A percentile compares a stretch with the other conserved stretches of the same genome.
These are phyloP conservation scores for Pleurozium schreberi DNA, from an alignment of 225 moss, liverwort and hornwort species.

Conservation along the genomic window DNA sequence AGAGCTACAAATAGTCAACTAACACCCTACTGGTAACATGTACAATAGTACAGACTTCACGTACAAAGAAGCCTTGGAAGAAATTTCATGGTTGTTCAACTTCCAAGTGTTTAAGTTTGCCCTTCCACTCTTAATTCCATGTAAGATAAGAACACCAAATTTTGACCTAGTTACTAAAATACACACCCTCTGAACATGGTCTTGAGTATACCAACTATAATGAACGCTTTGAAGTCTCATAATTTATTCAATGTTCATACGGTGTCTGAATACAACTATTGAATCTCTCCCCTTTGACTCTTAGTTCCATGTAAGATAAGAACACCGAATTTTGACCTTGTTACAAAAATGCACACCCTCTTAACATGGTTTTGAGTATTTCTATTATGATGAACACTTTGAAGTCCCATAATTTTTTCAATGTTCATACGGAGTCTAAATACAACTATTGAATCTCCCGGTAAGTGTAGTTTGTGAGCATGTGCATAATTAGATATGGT, in stretches of 20 bases:
- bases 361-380: background rate
- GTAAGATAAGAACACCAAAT: background rate
- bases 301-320: background rate
- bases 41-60: background rate
- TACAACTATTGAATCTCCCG: background rate
- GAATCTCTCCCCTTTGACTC: background rate
- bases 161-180: background rate
- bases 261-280: too few relatives aligned
- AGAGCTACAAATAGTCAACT: too few relatives aligned
- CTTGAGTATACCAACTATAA: background rate
- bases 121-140: background rate
- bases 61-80: background rate
- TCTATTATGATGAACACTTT: background rate
- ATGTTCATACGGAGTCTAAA: background rate
- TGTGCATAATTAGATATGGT: background rate
- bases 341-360: background rate
- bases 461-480: background rate
- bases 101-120: background rate
- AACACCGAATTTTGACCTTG: background rate
- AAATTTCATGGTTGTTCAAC: background rate
- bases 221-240: background rate
- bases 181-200: background rate
- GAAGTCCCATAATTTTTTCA: too few relatives aligned
- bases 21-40: background rate
- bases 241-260: background rate